These are phyloP conservation scores for Lachnellula hyalina DNA, from an alignment of 2,329 filamentous ascomycete genomes.

Conservation along the genomic window DNA sequence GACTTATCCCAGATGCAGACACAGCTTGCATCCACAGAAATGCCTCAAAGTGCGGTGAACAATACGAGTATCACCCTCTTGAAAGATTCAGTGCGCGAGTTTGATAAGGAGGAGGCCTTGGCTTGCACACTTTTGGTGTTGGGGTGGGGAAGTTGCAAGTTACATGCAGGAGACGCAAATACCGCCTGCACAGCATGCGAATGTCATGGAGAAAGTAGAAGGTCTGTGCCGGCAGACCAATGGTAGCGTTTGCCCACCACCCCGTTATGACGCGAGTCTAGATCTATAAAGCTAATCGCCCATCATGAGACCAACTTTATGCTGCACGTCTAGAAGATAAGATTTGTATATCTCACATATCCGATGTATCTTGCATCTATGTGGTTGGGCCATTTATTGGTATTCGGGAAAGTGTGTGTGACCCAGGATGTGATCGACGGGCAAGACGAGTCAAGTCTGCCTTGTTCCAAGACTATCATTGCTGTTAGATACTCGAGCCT, in stretches of 20 bases:
- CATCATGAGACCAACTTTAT: background rate
- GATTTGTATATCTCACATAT: background rate
- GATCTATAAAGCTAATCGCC: background rate
- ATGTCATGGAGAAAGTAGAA: background rate
- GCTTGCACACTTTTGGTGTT: background rate
- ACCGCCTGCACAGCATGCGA: background rate
- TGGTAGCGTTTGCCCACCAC: no score
- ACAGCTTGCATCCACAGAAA: background rate
- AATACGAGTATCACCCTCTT: background rate
- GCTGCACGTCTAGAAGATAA: background rate
- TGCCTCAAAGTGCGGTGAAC: conserved; percentile 10
- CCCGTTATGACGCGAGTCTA: background rate
- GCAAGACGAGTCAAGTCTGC: no score
- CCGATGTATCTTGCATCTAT: background rate
- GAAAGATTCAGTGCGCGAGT: background rate
- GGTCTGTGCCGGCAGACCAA: background rate
- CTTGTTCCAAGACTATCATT: no score
- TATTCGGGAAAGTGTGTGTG: background rate
- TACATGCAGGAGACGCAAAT: background rate
- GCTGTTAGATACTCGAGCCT: background rate
- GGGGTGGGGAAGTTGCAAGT: conserved; percentile 5
- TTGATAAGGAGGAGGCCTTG: conserved; percentile 5
- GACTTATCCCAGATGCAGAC: background rate
- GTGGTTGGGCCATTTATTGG: background rate
- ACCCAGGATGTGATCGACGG: background rate